These are phyloP conservation scores for Bimuria novae-zelandiae DNA, from an alignment of 2,329 filamentous ascomycete species.

Conservation along the genomic window DNA sequence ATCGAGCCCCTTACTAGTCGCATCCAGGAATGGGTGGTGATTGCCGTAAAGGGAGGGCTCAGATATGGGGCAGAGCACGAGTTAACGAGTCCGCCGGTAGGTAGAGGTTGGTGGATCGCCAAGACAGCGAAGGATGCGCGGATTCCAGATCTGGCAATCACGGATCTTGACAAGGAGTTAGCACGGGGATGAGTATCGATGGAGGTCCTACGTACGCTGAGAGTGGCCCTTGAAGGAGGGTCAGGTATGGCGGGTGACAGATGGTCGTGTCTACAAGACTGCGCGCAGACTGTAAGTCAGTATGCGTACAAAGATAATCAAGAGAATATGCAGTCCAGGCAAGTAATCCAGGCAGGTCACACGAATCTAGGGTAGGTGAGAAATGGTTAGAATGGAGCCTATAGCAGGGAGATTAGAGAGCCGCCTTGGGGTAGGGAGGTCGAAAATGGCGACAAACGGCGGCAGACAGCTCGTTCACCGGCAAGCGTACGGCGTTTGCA, in stretches of 20 bases:
- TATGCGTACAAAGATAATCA: not conserved
- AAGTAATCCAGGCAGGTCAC: too few species aligned
- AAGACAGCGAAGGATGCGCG: slow-evolving; percentile 51
- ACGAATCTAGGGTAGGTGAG: too few species aligned
- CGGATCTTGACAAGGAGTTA: slow-evolving; percentile 39
- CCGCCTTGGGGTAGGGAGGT: not conserved
- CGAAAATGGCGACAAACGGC: not conserved
- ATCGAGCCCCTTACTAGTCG: slow-evolving; percentile 49
- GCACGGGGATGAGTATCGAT: not conserved
- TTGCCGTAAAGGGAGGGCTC: slow-evolving; percentile 37
- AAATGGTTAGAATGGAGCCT: too few species aligned
- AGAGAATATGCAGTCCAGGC: not conserved
- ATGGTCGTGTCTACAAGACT: slow-evolving; percentile 21
- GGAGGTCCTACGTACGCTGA: slow-evolving; percentile 24
- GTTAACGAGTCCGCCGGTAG: slow-evolving; percentile 57
- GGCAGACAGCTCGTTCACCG: not conserved
- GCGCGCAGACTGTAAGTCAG: slow-evolving; percentile 21
- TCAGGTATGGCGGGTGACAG: slow-evolving; percentile 23
- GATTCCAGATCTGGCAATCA: slow-evolving; percentile 46
- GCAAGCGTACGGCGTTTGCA: not conserved
- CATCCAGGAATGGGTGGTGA: slow-evolving; percentile 49
- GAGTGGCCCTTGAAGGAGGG: slow-evolving; percentile 26
- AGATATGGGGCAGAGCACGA: slow-evolving; percentile 54
- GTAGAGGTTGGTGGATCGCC: slow-evolving; percentile 43
- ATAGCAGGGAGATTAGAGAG: slow-evolving; percentile 12